phyloP scores from a whole-genome alignment of 164 flowering plant genomes.

The Sextonia rubra region DNA sequence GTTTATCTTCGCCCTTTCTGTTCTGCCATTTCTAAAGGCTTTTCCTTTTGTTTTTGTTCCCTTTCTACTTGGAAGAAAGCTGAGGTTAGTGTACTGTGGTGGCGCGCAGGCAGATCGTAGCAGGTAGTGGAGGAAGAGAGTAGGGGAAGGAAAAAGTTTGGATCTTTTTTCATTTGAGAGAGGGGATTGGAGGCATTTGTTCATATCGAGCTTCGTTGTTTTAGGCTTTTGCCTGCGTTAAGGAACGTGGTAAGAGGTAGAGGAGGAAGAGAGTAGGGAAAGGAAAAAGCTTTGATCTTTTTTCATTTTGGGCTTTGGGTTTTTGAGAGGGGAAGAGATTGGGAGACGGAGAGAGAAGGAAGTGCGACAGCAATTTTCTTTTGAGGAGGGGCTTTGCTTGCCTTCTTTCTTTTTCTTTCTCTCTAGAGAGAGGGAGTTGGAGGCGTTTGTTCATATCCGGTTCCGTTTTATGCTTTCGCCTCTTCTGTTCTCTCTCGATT shows the following conservation, averaged over 20 bases:
- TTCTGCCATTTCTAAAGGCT: constrained; percentile 12
- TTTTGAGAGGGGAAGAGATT: not conserved
- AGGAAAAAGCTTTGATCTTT: not conserved
- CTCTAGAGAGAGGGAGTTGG: constrained; percentile 59
- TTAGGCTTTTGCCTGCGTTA: constrained; percentile 47
- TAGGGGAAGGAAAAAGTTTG: constrained; percentile 9
- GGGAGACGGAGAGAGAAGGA: constrained; percentile 57
- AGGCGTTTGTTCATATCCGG: constrained; percentile 40
- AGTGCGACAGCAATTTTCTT: constrained; percentile 21
- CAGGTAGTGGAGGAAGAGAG: no score
- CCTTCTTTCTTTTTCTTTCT: constrained; percentile 67
- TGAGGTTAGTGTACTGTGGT: constrained; percentile 11
- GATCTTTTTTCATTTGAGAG: constrained; percentile 22
- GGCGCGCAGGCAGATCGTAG: constrained; percentile 36
- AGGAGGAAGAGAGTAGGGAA: constrained; percentile 2
- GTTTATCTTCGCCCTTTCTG: constrained; percentile 35
- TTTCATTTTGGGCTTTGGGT: constrained; percentile 7
- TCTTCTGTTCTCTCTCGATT: constrained; percentile 31
- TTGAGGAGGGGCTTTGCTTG: constrained; percentile 21
- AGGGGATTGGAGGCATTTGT: constrained; percentile 53
- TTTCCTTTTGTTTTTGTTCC: constrained; percentile 14
- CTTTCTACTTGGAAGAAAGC: not conserved
- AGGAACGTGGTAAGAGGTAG: no score
- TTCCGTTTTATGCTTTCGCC: constrained; percentile 34
- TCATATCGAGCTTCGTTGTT: constrained; percentile 25